Percentiles rank a stretch among this genome's conserved stretches.
phyloP scores from a whole-genome alignment of 306 rosid species.

The Elaeagnus macrophylla region DNA sequence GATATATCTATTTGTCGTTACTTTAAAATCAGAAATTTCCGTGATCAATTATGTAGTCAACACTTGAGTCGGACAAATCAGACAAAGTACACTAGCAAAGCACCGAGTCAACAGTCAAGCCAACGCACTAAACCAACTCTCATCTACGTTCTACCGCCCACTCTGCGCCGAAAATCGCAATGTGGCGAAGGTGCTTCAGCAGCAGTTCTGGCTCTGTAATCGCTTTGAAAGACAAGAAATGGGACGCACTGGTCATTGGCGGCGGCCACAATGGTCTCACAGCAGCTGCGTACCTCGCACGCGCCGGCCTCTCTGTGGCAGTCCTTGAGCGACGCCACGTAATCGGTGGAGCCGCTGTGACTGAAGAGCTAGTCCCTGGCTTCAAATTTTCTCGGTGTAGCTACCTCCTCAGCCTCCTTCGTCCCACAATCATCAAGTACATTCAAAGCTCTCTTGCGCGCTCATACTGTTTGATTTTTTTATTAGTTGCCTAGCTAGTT shows the following conservation, averaged over 20 bases:
- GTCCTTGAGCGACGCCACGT: slow-evolving; percentile 89
- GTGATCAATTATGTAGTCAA: too few relatives aligned
- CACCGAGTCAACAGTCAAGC: too few relatives aligned
- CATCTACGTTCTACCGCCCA: too few relatives aligned
- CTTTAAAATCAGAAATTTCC: too few relatives aligned
- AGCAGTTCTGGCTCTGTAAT: slow-evolving; percentile 12
- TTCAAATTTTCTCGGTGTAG: slow-evolving; percentile 94
- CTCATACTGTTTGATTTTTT: neutral
- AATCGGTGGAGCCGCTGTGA: slow-evolving; percentile 87
- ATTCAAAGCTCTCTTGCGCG: neutral
- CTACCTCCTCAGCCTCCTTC: slow-evolving; percentile 83
- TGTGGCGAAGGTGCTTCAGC: slow-evolving; percentile 70
- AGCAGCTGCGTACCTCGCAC: slow-evolving; percentile 86
- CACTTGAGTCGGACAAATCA: too few relatives aligned
- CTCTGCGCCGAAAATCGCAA: neutral
- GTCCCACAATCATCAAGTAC: slow-evolving; percentile 67
- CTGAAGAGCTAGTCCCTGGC: slow-evolving; percentile 78
- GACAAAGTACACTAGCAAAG: too few relatives aligned
- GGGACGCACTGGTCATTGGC: slow-evolving; percentile 88
- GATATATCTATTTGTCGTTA: too few relatives aligned
- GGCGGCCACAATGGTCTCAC: slow-evolving; percentile 96
- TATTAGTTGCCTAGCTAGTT: too few relatives aligned
- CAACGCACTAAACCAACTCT: too few relatives aligned
- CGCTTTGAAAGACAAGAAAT: slow-evolving; percentile 47
- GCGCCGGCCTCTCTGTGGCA: slow-evolving; percentile 78